phyloP scores from a whole-genome alignment of 768 basidiomycete genomes.

The Suillus paluster region DNA sequence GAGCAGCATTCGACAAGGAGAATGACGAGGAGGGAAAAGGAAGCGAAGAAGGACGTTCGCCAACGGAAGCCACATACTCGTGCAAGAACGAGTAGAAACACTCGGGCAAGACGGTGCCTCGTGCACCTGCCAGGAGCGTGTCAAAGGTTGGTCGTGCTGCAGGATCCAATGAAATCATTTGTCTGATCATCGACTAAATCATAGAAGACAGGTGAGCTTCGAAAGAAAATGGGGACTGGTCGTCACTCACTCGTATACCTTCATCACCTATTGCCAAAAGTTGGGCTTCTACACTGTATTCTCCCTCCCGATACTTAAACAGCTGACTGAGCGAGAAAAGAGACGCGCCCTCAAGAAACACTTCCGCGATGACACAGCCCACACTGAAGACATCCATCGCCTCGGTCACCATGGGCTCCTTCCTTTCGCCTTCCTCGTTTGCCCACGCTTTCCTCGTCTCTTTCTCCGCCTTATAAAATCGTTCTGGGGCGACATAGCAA shows the following conservation, averaged over 20 bases:
- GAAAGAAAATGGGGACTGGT: neutral
- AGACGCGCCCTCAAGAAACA: conserved; percentile 93
- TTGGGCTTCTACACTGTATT: conserved; percentile 73
- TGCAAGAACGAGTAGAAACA: conserved; percentile 95
- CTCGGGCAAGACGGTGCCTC: conserved; percentile 86
- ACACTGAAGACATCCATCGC: conserved; percentile 97
- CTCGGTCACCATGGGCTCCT: conserved; percentile 87
- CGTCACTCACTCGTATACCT: conserved; percentile 71
- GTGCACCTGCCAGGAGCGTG: conserved; percentile 69
- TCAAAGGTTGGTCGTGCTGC: conserved; percentile 80
- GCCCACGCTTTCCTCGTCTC: conserved; percentile 67
- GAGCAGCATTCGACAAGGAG: conserved; percentile 32
- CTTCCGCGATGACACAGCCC: conserved; percentile 94
- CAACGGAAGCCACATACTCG: conserved; percentile 82
- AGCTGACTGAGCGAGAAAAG: conserved; percentile 94
- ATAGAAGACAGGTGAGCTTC: conserved; percentile 25
- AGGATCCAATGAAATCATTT: conserved; percentile 89
- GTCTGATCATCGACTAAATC: conserved; percentile 78
- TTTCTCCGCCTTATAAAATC: conserved; percentile 86
- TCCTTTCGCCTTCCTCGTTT: conserved; percentile 53
- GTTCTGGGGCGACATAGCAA: conserved; percentile 95
- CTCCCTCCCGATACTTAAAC: conserved; percentile 91
- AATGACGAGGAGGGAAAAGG: conserved; percentile 45
- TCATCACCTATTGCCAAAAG: conserved; percentile 79
- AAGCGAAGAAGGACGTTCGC: conserved; percentile 60